These are phyloP conservation scores for Rhodotorula graminis DNA, from an alignment of 768 basidiomycete species.

Conservation along the genomic window DNA sequence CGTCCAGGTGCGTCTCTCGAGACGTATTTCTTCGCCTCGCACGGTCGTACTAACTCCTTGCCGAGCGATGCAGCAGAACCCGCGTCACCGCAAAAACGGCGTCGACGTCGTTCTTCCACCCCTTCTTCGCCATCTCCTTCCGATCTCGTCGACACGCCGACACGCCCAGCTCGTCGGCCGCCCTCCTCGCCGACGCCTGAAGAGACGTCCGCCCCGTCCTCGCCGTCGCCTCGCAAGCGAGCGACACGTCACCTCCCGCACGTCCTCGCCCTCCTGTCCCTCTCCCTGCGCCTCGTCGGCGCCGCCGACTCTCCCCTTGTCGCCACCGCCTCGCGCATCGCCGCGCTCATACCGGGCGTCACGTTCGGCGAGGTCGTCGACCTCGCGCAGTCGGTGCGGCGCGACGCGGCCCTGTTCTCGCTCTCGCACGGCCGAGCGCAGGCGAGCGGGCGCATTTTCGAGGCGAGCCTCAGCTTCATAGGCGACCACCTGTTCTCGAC, in stretches of 20 bases:
- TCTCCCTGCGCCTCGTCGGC: background rate
- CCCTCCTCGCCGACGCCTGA: background rate
- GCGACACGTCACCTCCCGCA: background rate
- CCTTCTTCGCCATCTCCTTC: conserved; percentile 1
- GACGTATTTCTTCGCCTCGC: too few species aligned
- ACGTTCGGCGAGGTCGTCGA: background rate
- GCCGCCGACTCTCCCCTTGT: background rate
- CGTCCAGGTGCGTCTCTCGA: background rate
- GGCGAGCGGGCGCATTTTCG: conserved; percentile 1
- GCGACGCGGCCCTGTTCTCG: background rate
- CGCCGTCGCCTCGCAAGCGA: background rate
- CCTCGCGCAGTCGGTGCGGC: background rate
- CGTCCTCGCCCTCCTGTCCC: background rate
- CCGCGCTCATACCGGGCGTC: background rate
- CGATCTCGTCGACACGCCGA: background rate
- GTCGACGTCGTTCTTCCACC: background rate
- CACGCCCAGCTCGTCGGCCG: background rate
- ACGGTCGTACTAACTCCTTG: background rate
- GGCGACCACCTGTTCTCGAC: background rate
- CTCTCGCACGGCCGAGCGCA: conserved; percentile 6
- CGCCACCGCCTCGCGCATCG: background rate
- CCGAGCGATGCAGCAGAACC: background rate
- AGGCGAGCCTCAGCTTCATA: conserved; percentile 6
- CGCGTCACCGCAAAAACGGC: background rate
- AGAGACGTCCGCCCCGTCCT: background rate